Evolutionary conservation across 2,329 filamentous ascomycete genomes (phyloP), one percentile per base, ranked within the genome.

Genomic region (Pseudogymnoascus sp.): DNA sequence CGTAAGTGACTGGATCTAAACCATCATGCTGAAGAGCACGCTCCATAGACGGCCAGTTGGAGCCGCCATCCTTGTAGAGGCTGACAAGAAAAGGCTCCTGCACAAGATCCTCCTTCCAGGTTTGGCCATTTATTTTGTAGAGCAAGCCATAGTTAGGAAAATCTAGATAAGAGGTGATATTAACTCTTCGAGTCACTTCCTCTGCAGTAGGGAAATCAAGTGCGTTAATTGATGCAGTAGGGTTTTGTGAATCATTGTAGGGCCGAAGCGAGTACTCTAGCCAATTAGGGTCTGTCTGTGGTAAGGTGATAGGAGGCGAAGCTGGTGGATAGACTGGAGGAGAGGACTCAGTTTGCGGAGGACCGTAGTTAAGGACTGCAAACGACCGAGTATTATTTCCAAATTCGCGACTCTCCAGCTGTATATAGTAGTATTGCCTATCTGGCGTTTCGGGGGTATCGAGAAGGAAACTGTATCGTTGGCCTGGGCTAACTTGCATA

Each of bases 401-500:
- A 2, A 78, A 74, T 62, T 80, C 77, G 18, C 77, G 76, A 23
- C 75, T 78, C 65, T 79, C 77, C 62, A 77, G 73, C 65, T 79
- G 78, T 4, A 81, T 77, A 21, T 70, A 71, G 65, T 75, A 80
- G 31, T 74, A 69, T 3, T 70, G 73, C 59, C 76, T 71, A 3
- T 72, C 69, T 0, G 70, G 66, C 0, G 65, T 63, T 0, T 69
- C 59, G 56, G 81, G 81, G 2, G 81, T 78, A 7, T 72, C 72
- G 14, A 84, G 72, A 0, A 84, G 73, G 0, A 79, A 73, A 59
- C 77, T 78, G 70, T 78, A 84, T 4, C 82, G 77, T 66, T 84
- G 81, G 1, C 82, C 82, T 11, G 74, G 70, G 5, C 72, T 75
- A 1, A 84, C 70, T 67, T 83, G 81, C 42, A 84, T 71, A 64